Conservation (phyloP, 306 rosid species). For the Cicer judaicum region DNA sequence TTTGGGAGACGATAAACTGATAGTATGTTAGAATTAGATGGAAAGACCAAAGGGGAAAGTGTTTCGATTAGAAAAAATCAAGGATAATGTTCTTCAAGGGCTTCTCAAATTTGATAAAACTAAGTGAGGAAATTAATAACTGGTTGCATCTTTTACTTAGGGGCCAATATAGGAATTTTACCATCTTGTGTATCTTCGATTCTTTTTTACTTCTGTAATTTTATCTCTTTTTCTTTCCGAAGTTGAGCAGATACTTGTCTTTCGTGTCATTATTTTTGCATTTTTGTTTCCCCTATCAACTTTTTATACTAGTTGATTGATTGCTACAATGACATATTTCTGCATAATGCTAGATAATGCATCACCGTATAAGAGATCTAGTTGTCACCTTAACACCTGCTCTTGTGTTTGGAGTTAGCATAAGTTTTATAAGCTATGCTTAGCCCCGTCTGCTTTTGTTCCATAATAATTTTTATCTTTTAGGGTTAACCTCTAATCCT, state of each 20-base stretch:
- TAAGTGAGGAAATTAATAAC: background rate
- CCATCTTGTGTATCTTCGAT: background rate
- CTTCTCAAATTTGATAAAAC: background rate
- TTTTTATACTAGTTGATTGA: conserved; percentile 11
- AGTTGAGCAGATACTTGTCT: conserved; percentile 9
- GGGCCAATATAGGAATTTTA: conserved; percentile 6
- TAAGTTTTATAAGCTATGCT: background rate
- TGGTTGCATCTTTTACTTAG: background rate
- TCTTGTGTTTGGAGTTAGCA: background rate
- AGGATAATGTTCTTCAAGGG: background rate
- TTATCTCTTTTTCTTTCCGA: background rate
- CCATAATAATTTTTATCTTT: background rate
- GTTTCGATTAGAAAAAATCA: background rate
- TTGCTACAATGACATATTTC: background rate
- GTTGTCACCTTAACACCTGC: conserved; percentile 17
- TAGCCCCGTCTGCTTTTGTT: background rate
- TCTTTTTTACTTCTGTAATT: background rate
- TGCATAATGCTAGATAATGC: background rate
- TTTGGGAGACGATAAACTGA: background rate
- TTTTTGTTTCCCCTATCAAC: conserved; percentile 29
- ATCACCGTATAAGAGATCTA: background rate
- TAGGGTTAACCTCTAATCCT: conserved; percentile 3
- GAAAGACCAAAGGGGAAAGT: background rate
- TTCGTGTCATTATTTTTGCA: background rate
- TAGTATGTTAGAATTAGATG: background rate